Evolutionary conservation across 495 filamentous ascomycete genomes (phyloP).

Genomic region (Penicillium daleae): DNA sequence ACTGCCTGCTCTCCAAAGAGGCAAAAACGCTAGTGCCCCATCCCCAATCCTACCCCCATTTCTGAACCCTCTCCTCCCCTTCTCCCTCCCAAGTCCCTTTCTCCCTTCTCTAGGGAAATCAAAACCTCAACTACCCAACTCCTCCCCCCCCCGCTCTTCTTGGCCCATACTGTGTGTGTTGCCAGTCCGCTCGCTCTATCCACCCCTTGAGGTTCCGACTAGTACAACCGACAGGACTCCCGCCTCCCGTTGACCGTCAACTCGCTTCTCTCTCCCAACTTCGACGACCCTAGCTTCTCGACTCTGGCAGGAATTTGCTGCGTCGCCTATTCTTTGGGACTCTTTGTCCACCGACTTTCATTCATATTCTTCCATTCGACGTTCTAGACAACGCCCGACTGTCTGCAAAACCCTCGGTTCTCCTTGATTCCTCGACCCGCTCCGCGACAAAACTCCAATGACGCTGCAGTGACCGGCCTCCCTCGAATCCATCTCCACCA

Average conservation of each 20-base stretch:
- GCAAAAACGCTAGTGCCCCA: slow-evolving; percentile 6
- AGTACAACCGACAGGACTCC: slow-evolving; percentile 10
- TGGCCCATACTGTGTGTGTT: slow-evolving; percentile 46
- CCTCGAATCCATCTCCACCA: neutral
- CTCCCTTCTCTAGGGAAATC: slow-evolving; percentile 11
- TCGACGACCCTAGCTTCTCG: slow-evolving; percentile 7
- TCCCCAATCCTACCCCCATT: neutral
- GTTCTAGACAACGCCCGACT: neutral
- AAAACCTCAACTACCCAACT: slow-evolving; percentile 17
- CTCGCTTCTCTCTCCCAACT: slow-evolving; percentile 15
- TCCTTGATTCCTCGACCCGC: neutral
- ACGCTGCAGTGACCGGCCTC: slow-evolving; percentile 11
- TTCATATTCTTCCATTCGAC: slow-evolving; percentile 7
- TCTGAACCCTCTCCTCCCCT: slow-evolving; percentile 17
- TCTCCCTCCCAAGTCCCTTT: slow-evolving; percentile 10
- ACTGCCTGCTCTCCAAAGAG: neutral
- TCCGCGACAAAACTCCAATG: slow-evolving; percentile 15
- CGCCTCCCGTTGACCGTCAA: slow-evolving; percentile 8
- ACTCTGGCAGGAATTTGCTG: slow-evolving; percentile 12
- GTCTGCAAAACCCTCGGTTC: neutral
- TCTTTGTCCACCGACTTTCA: slow-evolving; percentile 19
- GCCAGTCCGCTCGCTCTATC: slow-evolving; percentile 41
- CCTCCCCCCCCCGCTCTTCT: slow-evolving; percentile 23
- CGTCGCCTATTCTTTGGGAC: slow-evolving; percentile 9
- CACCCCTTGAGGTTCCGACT: slow-evolving; percentile 14